Evolutionary conservation across 139 green algal genomes (phyloP).

Genomic region (Spirogloea muscicola): DNA sequence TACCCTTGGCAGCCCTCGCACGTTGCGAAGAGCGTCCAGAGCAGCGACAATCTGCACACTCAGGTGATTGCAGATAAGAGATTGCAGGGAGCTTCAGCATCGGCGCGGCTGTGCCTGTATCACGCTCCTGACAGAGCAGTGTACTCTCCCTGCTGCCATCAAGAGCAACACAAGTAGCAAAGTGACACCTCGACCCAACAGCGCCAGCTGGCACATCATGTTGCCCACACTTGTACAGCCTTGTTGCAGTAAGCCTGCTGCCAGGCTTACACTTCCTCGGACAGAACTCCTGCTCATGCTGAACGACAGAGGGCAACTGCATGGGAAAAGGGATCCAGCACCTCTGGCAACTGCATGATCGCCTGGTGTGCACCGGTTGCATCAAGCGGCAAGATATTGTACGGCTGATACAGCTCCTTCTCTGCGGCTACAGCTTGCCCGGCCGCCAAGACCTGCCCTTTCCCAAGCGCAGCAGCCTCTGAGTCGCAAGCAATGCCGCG

Average conservation of each 20-base stretch:
- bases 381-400: constrained; percentile 22
- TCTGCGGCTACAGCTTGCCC: neutral
- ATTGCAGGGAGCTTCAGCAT: neutral
- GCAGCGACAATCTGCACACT: neutral
- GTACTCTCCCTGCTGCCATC: too few species aligned
- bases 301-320: neutral
- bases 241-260: neutral
- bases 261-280: neutral
- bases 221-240: too few species aligned
- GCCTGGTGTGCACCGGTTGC: neutral
- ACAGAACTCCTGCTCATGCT: neutral
- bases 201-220: too few species aligned
- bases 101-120: too few species aligned
- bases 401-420: too few species aligned
- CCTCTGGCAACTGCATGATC: constrained; percentile 14
- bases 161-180: too few species aligned
- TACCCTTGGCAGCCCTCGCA: constrained; percentile 1
- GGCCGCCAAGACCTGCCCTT: constrained; percentile 10
- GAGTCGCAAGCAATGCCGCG: neutral
- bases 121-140: too few species aligned
- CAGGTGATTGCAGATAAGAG: neutral
- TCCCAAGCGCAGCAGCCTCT: neutral
- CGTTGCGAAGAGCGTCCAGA: neutral
- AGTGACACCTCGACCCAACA: too few species aligned
- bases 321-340: neutral